These are phyloP conservation scores for Cercospora nicotianae DNA, from an alignment of 2,329 filamentous ascomycete genomes.

Conservation along the genomic window DNA sequence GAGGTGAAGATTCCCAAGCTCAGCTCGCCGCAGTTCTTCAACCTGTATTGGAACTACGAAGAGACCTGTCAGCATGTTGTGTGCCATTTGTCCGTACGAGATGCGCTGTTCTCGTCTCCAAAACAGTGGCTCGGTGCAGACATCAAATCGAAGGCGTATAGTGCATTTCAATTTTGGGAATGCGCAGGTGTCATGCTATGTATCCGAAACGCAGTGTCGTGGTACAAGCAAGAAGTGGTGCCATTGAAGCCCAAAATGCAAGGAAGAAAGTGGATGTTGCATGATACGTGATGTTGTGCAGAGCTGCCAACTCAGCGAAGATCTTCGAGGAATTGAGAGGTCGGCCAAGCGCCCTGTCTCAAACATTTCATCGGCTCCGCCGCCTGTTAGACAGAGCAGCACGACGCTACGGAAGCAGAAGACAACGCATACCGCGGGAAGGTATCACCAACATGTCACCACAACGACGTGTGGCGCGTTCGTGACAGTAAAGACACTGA, in stretches of 20 bases:
- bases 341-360: neutral
- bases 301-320: conserved; percentile 13
- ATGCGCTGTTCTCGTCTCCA: neutral
- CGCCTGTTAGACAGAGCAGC: conserved; percentile 21
- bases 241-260: conserved; percentile 20
- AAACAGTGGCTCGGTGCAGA: neutral
- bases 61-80: conserved; percentile 19
- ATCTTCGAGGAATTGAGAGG: conserved; percentile 3
- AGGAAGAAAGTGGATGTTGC: conserved; percentile 7
- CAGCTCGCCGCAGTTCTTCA: conserved; percentile 72
- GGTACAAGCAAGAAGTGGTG: conserved; percentile 18
- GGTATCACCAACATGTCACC: conserved; percentile 32
- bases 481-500: conserved; percentile 38
- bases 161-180: conserved; percentile 11
- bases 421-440: conserved; percentile 34
- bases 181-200: conserved; percentile 23
- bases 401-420: conserved; percentile 23
- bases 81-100: neutral
- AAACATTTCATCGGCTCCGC: neutral
- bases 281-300: conserved; percentile 19
- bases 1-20: conserved; percentile 78
- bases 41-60: conserved; percentile 70
- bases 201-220: conserved; percentile 23
- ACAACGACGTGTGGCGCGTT: conserved; percentile 18
- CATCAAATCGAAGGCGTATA: neutral